Base-by-base conservation (phyloP, 2,329 filamentous ascomycete genomes). In the Penicillium sp. region DNA sequence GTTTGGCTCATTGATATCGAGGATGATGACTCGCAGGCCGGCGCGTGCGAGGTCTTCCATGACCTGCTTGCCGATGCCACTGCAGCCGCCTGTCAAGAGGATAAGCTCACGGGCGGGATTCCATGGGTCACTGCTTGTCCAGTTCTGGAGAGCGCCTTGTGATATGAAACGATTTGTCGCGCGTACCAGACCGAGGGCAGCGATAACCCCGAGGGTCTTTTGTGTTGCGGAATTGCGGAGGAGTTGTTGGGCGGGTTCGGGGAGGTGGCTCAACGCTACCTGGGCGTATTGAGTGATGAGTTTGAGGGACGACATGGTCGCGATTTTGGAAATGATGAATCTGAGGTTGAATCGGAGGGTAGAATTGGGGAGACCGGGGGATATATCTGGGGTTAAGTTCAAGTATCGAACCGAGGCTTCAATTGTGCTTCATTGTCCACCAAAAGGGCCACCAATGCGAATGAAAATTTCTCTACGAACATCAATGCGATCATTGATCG, bases 31-130 rank as follows among this genome's bases (percentile, higher is more conserved):
- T 3, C 60, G 64, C 27, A 66, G 56, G 2, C 65, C 65, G 5
- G 44, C 55, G 16, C 50, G 38, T 3, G 65, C 56, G 12, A 72
- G 47, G 36, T 69, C 64, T 5, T 60, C 46, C 57, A 68, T 61
- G 45, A 71, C 59, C 46, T 70, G 64, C 47, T 67, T 68, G 31
- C 70, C 70, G 28, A 72, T 72, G 3, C 69, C 70, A 38, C 65
- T 67, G 51, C 62, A 64, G 6, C 70, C 70, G 7, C 70, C 70
- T 0, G 68, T 69, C 14, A 72, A 9, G 4, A 72, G 57, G 5
- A 71, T 62, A 14, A 72, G 46, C 54, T 72, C 70, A 22, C 55
- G 56, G 10, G 52, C 40, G 1, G 55, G 22, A 11, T 61, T 41
- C 64, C 65, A 70, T 27, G 52, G 58, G 3, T 57, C 49, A 5